phyloP scores from a whole-genome alignment of 139 green algal species.

The Chlamydomonas sp. region DNA sequence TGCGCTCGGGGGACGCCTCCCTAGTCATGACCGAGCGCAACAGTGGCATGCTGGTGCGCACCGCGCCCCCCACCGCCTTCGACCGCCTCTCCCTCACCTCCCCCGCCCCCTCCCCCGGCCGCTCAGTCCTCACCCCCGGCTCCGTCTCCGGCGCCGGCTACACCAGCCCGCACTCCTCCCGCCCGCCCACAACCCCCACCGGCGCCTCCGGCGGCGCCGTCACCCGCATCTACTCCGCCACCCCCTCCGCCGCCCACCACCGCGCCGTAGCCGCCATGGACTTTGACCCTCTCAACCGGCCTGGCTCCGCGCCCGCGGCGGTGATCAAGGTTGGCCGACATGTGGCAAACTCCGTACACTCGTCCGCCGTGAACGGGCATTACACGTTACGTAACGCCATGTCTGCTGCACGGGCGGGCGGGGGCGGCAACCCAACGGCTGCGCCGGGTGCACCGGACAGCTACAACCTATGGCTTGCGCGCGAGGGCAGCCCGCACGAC shows the following conservation, averaged over 20 bases:
- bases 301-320: constrained; percentile 8
- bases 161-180: not conserved
- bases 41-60: constrained; percentile 16
- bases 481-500: constrained; percentile 31
- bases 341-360: not conserved
- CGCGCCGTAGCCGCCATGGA: not conserved
- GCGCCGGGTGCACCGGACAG: constrained; percentile 5
- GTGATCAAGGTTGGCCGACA: constrained; percentile 30
- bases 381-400: constrained; percentile 39
- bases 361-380: constrained; percentile 24
- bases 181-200: not conserved
- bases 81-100: not conserved
- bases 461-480: constrained; percentile 43
- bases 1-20: constrained; percentile 13
- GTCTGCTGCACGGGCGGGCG: constrained; percentile 30
- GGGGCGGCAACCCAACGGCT: constrained; percentile 42
- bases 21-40: constrained; percentile 34
- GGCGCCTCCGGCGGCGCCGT: not conserved
- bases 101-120: not conserved
- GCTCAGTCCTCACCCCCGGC: not conserved
- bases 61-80: not conserved
- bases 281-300: not conserved
- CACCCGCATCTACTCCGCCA: constrained; percentile 34
- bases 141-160: no score
- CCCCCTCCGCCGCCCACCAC: constrained; percentile 11